A percentile compares a stretch with the other conserved stretches of the same genome.
phyloP scores from a whole-genome alignment of 2,329 filamentous ascomycete species.

The Colletotrichum sp. region DNA sequence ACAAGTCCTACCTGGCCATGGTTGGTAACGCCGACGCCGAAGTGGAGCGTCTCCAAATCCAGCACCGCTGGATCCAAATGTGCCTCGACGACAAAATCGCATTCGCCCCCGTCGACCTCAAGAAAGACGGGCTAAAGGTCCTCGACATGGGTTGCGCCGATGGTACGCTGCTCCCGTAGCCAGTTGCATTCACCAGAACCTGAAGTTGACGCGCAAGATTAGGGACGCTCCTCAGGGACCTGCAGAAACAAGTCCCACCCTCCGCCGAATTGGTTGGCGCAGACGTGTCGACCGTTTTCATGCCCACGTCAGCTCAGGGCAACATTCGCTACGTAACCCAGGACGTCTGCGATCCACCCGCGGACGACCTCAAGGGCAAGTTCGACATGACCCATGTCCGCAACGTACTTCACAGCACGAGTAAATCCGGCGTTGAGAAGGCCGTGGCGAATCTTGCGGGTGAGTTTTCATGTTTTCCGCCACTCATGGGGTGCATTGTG shows the following conservation, averaged over 20 bases:
- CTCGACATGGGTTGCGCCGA: conserved; percentile 23
- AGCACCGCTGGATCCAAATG: conserved; percentile 18
- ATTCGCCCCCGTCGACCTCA: conserved; percentile 18
- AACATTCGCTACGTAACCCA: conserved; percentile 16
- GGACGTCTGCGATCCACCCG: conserved; percentile 10
- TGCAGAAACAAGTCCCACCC: conserved; percentile 18
- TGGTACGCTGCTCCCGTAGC: background rate
- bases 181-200: background rate
- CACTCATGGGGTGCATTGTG: rapidly evolving
- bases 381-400: conserved; percentile 18
- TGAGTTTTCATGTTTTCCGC: background rate
- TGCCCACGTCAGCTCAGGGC: conserved; percentile 7
- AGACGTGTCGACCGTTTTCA: conserved; percentile 12
- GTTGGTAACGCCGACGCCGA: conserved; percentile 18
- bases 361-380: background rate
- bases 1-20: background rate
- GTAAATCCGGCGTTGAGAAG: background rate
- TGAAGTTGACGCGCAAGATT: background rate
- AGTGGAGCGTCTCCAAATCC: conserved; percentile 18
- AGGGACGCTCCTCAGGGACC: conserved; percentile 20
- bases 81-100: conserved; percentile 7
- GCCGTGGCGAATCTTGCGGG: conserved; percentile 5
- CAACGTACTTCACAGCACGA: conserved; percentile 3
- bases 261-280: conserved; percentile 19
- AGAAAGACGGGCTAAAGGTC: conserved; percentile 4